These are phyloP conservation scores for Candida multigemmis DNA, from an alignment of 805 yeast species.

Conservation along the genomic window DNA sequence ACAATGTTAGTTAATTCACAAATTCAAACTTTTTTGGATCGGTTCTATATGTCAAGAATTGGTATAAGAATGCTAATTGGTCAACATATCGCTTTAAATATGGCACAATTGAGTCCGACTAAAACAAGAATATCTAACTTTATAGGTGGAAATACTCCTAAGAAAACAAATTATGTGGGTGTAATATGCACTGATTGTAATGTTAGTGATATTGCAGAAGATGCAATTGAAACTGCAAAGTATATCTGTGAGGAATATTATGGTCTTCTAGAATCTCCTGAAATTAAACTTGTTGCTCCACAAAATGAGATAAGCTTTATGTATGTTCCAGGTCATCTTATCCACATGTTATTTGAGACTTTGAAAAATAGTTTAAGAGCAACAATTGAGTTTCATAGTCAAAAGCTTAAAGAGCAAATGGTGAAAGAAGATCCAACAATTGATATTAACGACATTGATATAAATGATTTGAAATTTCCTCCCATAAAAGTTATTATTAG, in stretches of 20 bases:
- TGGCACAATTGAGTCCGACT: slow-evolving; percentile 45
- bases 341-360: slow-evolving; percentile 86
- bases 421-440: slow-evolving; percentile 33
- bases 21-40: slow-evolving; percentile 72
- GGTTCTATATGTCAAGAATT: slow-evolving; percentile 83
- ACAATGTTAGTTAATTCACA: slow-evolving; percentile 53
- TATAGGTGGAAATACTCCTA: slow-evolving; percentile 18
- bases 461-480: slow-evolving; percentile 66
- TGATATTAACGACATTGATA: slow-evolving; percentile 26
- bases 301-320: slow-evolving; percentile 65
- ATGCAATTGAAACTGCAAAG: slow-evolving; percentile 84
- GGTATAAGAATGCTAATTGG: slow-evolving; percentile 92
- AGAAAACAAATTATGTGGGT: slow-evolving; percentile 65
- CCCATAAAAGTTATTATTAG: slow-evolving; percentile 82
- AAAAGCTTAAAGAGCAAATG: slow-evolving; percentile 30
- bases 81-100: slow-evolving; percentile 81
- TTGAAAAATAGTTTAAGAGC: slow-evolving; percentile 83
- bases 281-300: slow-evolving; percentile 70
- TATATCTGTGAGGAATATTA: slow-evolving; percentile 89
- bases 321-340: slow-evolving; percentile 90
- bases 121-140: slow-evolving; percentile 26
- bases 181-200: slow-evolving; percentile 81
- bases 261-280: slow-evolving; percentile 79
- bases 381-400: slow-evolving; percentile 73
- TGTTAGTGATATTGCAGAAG: slow-evolving; percentile 73